Evolutionary conservation across 1,284 basidiomycete species (phyloP).

Genomic region (Porphyrellus sp.): DNA sequence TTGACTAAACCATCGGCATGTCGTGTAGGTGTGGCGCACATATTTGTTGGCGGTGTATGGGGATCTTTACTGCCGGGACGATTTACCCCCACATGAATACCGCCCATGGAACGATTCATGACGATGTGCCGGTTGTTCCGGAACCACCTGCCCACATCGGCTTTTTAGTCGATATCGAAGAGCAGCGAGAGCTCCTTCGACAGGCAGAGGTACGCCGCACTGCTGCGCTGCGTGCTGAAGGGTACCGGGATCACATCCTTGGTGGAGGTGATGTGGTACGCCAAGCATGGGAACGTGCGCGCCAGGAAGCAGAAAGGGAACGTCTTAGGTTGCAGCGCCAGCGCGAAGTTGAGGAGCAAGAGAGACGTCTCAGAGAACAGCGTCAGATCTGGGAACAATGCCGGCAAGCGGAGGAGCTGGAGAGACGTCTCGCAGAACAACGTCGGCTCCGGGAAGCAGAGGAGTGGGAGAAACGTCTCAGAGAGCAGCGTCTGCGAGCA

Average conservation of each 20-base stretch:
- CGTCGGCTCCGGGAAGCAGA: slow-evolving; percentile 4
- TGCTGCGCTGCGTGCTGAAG: not conserved
- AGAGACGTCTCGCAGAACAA: not conserved
- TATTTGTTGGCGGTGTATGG: slow-evolving; percentile 53
- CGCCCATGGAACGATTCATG: slow-evolving; percentile 44
- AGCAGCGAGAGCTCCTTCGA: slow-evolving; percentile 22
- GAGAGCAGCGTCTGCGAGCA: no score
- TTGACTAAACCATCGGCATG: not conserved
- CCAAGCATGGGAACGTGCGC: not conserved
- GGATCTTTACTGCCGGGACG: slow-evolving; percentile 31
- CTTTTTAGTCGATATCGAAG: slow-evolving; percentile 18
- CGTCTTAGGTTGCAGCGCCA: not conserved
- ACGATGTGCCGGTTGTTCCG: slow-evolving; percentile 1
- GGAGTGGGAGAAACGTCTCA: not conserved
- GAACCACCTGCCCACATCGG: slow-evolving; percentile 6
- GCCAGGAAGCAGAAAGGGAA: slow-evolving; percentile 4
- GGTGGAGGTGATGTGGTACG: not conserved
- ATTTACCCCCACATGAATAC: slow-evolving; percentile 52
- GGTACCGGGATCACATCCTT: not conserved
- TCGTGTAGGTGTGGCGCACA: slow-evolving; percentile 44
- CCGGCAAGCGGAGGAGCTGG: not conserved
- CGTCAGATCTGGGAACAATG: slow-evolving; percentile 6
- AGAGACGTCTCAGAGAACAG: slow-evolving; percentile 2
- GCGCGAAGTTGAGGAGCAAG: slow-evolving; percentile 9
- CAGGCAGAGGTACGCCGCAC: slow-evolving; percentile 13